Evolutionary conservation across 495 filamentous ascomycete genomes (phyloP).

Genomic region (Eremomyces bilateralis): DNA sequence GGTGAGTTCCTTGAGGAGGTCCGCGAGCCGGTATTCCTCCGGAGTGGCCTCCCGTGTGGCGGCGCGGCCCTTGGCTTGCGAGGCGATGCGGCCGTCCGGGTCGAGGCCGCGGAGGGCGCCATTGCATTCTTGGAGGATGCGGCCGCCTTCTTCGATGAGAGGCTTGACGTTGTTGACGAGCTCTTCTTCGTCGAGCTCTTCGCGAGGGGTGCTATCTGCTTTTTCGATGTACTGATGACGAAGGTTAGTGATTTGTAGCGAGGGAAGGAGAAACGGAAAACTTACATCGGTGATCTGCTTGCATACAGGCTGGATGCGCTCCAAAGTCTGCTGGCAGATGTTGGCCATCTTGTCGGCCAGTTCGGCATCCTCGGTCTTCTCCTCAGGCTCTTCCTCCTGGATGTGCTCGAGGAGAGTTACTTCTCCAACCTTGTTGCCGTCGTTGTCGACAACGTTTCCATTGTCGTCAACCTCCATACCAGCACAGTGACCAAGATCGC

Average conservation of each 20-base stretch:
- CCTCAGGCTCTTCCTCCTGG: conserved; percentile 27
- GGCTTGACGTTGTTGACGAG: conserved; percentile 72
- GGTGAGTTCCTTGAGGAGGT: conserved; percentile 55
- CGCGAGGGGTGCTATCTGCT: conserved; percentile 65
- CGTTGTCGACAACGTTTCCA: conserved; percentile 62
- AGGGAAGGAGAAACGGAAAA: conserved; percentile 4
- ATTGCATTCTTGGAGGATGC: conserved; percentile 71
- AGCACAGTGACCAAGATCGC: conserved; percentile 43
- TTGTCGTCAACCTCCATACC: conserved; percentile 74
- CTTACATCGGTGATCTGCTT: conserved; percentile 71
- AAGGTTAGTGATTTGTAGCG: conserved; percentile 6
- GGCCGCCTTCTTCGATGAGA: conserved; percentile 61
- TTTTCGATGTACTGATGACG: conserved; percentile 42
- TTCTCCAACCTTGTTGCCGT: conserved; percentile 62
- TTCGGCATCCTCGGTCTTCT: conserved; percentile 42
- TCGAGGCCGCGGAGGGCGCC: conserved; percentile 79
- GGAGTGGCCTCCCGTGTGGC: conserved; percentile 63
- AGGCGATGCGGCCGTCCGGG: conserved; percentile 65
- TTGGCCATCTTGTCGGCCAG: conserved; percentile 55
- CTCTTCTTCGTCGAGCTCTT: conserved; percentile 78
- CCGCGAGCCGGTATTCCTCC: conserved; percentile 70
- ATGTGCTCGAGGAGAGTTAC: conserved; percentile 61
- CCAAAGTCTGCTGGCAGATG: conserved; percentile 59
- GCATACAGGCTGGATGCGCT: conserved; percentile 65
- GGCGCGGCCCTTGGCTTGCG: conserved; percentile 68